A percentile compares a stretch with the other conserved stretches of the same genome.
Conservation (phyloP, 768 basidiomycete genomes). For the Trametes cinnabarina region DNA sequence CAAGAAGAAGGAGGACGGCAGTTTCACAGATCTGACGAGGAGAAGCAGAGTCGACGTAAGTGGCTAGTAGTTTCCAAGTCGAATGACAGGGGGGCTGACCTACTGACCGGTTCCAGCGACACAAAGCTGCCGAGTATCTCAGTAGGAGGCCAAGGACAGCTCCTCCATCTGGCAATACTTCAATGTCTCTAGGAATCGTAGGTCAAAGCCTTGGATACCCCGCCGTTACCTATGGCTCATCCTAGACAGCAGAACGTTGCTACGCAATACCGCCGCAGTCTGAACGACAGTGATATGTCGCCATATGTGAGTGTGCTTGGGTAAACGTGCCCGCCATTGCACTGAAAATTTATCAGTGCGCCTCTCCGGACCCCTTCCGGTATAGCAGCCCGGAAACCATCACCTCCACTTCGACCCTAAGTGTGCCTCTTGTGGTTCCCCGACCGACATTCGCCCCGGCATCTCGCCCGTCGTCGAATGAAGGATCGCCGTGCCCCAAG, state of each 20-base stretch:
- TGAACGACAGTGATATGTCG: neutral
- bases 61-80: too few species aligned
- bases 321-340: neutral
- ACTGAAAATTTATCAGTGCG: neutral
- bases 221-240: neutral
- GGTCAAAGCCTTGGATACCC: neutral
- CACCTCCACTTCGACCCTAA: too few species aligned
- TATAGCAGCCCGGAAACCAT: neutral
- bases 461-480: neutral
- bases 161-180: neutral
- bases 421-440: too few species aligned
- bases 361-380: neutral
- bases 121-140: neutral
- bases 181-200: neutral
- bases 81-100: neutral
- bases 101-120: neutral
- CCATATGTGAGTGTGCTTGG: neutral
- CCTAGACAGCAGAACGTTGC: neutral
- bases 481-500: neutral
- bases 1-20: conserved; percentile 10
- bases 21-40: neutral
- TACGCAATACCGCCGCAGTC: neutral
- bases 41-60: conserved; percentile 5
- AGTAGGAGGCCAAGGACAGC: conserved; percentile 5
- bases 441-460: too few species aligned